Evolutionary conservation across 2,329 filamentous ascomycete species (phyloP).

Genomic region (Clarireedia hainanense): DNA sequence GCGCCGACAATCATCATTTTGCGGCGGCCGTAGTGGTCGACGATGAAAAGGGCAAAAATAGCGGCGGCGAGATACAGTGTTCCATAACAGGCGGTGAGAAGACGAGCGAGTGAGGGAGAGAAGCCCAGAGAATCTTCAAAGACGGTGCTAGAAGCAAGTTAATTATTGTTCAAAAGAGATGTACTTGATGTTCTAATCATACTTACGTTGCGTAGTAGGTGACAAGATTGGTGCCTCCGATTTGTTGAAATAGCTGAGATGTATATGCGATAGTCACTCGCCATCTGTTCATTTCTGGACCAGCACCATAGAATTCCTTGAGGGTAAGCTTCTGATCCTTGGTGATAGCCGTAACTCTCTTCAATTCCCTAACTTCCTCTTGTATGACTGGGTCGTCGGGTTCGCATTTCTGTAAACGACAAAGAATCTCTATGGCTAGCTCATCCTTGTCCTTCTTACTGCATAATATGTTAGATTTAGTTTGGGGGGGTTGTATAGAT

Average conservation of each 20-base stretch:
- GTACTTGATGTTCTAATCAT: conserved; percentile 19
- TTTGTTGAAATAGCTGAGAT: conserved; percentile 45
- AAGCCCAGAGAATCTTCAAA: conserved; percentile 55
- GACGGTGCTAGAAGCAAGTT: conserved; percentile 36
- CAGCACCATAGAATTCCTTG: conserved; percentile 16
- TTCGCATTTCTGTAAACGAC: conserved; percentile 17
- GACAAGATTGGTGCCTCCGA: conserved; percentile 36
- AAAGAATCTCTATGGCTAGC: conserved; percentile 23
- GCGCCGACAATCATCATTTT: conserved; percentile 42
- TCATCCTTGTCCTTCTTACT: conserved; percentile 8
- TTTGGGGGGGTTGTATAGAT: not conserved
- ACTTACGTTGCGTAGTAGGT: conserved; percentile 44
- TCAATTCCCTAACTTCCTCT: conserved; percentile 21
- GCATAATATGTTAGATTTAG: not conserved
- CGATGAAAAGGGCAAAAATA: conserved; percentile 50
- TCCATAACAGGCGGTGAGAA: conserved; percentile 25
- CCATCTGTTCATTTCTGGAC: conserved; percentile 43
- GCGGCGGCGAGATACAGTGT: conserved; percentile 56
- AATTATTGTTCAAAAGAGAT: not conserved
- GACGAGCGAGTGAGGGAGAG: conserved; percentile 35
- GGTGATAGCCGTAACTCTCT: conserved; percentile 30
- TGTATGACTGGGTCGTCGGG: conserved; percentile 11
- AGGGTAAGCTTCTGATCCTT: conserved; percentile 21
- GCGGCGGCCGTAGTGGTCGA: conserved; percentile 43
- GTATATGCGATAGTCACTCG: conserved; percentile 44